phyloP scores from a whole-genome alignment of 208 protist genomes.

The Leishmania major region DNA sequence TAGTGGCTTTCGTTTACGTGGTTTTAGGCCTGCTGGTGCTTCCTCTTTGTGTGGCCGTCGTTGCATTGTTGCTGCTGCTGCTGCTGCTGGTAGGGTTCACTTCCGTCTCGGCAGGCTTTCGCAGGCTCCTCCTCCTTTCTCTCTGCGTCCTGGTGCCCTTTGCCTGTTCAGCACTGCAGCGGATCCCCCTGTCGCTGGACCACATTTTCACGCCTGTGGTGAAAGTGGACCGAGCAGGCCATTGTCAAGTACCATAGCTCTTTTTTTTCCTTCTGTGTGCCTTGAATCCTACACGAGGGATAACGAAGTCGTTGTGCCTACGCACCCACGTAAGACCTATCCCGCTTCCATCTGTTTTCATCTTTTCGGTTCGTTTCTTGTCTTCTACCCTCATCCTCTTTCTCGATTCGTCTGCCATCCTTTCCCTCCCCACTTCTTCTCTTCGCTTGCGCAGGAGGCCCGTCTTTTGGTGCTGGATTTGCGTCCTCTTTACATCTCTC shows the following conservation, averaged over 20 bases:
- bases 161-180: background rate
- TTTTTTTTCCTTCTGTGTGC: background rate
- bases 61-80: background rate
- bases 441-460: background rate
- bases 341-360: background rate
- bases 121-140: background rate
- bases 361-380: background rate
- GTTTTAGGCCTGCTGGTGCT: background rate
- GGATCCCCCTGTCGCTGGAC: background rate
- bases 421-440: background rate
- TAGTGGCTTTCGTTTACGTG: background rate
- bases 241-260: background rate
- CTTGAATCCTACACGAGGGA: background rate
- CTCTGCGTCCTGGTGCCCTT: background rate
- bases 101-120: background rate
- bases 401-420: background rate
- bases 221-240: background rate
- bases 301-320: background rate
- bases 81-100: background rate
- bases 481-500: background rate
- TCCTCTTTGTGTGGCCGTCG: background rate
- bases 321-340: background rate
- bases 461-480: background rate
- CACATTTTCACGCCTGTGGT: background rate
- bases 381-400: background rate